phyloP scores from a whole-genome alignment of 257 asterid species.

The Ligustrum vulgare region DNA sequence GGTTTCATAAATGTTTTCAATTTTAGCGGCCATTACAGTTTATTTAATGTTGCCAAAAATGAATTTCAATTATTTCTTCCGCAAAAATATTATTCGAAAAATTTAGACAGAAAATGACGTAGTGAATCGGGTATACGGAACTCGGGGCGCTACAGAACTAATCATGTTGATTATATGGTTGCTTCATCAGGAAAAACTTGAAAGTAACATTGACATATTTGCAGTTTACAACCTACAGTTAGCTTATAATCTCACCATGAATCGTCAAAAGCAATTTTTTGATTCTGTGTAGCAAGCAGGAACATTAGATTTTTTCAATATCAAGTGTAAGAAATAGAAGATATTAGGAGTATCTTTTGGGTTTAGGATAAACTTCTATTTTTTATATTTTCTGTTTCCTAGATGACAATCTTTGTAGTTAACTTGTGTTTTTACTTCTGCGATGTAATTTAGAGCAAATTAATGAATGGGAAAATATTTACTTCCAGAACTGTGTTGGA shows the following conservation, averaged over 20 bases:
- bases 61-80: no score
- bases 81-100: no score
- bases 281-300: neutral
- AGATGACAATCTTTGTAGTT: neutral
- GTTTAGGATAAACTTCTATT: neutral
- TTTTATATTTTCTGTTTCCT: neutral
- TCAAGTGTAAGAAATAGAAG: neutral
- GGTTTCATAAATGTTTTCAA: no score
- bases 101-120: no score
- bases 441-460: neutral
- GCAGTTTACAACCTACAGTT: neutral
- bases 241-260: neutral
- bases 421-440: neutral
- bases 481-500: neutral
- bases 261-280: neutral
- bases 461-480: neutral
- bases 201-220: neutral
- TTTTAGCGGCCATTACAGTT: no score
- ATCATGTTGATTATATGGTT: neutral
- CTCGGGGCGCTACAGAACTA: no score
- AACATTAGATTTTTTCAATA: no score
- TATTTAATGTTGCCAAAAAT: no score
- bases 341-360: neutral
- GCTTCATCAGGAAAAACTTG: neutral
- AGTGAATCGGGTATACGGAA: no score